Evolutionary conservation across 1,284 basidiomycete genomes (phyloP).

Genomic region (Boletus mariae): DNA sequence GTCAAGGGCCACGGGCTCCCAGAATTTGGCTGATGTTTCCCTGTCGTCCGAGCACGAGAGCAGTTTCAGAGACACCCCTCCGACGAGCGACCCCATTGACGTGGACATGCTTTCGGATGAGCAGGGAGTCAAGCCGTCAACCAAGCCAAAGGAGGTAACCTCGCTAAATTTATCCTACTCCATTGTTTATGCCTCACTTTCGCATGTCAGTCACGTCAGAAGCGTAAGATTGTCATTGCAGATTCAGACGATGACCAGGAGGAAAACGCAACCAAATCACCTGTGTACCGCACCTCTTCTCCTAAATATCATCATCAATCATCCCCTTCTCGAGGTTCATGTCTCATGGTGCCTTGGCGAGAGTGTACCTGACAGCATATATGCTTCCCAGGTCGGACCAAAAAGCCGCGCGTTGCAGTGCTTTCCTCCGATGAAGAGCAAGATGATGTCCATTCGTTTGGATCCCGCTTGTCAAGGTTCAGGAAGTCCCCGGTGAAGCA

Average conservation of each 20-base stretch:
- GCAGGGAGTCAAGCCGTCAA: constrained; percentile 33
- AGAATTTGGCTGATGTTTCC: constrained; percentile 38
- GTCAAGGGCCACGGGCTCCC: constrained; percentile 20
- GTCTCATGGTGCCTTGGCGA: constrained; percentile 15
- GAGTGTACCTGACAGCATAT: constrained; percentile 11
- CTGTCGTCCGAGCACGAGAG: constrained; percentile 48
- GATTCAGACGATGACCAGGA: constrained; percentile 71
- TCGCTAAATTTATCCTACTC: neutral
- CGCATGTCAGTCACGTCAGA: constrained; percentile 37
- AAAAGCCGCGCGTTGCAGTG: constrained; percentile 51
- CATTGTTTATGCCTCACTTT: neutral
- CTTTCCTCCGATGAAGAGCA: constrained; percentile 43
- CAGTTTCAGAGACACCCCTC: constrained; percentile 56
- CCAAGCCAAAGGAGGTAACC: constrained; percentile 15
- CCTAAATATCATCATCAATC: constrained; percentile 21
- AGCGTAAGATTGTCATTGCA: constrained; percentile 65
- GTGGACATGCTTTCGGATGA: constrained; percentile 63
- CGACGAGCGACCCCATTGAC: constrained; percentile 72
- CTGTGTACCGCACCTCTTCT: constrained; percentile 26
- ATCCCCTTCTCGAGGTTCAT: constrained; percentile 30
- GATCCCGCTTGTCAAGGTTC: constrained; percentile 58
- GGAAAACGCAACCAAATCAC: constrained; percentile 17
- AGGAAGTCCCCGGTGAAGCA: constrained; percentile 57
- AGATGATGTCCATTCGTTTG: constrained; percentile 44
- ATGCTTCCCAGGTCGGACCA: constrained; percentile 34